phyloP scores from a whole-genome alignment of 768 basidiomycete species.

The Sporobolomyces phaffii region DNA sequence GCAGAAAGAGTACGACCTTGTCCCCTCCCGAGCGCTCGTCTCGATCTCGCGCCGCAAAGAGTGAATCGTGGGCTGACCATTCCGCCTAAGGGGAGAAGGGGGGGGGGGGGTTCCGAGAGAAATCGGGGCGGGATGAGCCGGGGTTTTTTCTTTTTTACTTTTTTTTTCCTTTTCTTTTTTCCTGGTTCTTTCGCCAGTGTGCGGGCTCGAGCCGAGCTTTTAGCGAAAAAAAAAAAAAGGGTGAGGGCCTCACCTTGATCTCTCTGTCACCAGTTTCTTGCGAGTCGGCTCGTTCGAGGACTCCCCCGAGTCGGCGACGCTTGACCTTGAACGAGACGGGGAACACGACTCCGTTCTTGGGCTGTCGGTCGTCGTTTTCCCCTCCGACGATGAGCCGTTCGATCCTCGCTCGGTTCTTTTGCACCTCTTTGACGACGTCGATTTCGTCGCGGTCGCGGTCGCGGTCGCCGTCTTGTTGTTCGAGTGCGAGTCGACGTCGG shows the following conservation, averaged over 20 bases:
- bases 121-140: too few species aligned
- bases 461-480: background rate
- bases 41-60: background rate
- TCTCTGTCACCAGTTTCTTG: conserved; percentile 69
- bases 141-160: too few species aligned
- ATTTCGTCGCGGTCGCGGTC: conserved; percentile 52
- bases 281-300: conserved; percentile 66
- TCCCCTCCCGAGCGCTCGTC: too few species aligned
- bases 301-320: conserved; percentile 64
- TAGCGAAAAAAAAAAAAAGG: too few species aligned
- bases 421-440: background rate
- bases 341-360: conserved; percentile 74
- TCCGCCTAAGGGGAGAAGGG: conserved; percentile 52
- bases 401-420: background rate
- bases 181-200: too few species aligned
- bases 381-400: conserved; percentile 56
- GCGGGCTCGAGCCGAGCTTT: too few species aligned
- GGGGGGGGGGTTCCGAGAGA: too few species aligned
- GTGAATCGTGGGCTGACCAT: conserved; percentile 44
- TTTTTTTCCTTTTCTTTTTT: too few species aligned
- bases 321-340: conserved; percentile 80
- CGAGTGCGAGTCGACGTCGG: too few species aligned
- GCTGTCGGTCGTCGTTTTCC: too few species aligned
- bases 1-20: conserved; percentile 78
- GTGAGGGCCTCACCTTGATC: conserved; percentile 77